Base-by-base conservation (phyloP, 2,329 filamentous ascomycete species). In the Diaporthe amygdali region DNA sequence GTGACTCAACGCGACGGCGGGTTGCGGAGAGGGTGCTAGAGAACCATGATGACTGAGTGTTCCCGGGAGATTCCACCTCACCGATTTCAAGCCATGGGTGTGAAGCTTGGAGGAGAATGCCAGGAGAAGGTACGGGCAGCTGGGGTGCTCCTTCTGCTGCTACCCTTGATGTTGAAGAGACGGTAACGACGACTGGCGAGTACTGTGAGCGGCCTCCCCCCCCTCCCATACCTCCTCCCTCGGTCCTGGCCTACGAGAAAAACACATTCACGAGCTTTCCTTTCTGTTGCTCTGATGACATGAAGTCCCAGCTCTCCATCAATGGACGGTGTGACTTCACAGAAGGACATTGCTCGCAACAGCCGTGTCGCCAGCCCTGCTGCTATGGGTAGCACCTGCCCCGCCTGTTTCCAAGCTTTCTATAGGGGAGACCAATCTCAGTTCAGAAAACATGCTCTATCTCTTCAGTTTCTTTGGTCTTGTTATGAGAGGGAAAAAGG, bases 21-120 rank as follows among this genome's bases (percentile, higher is more conserved):
- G 14, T 20, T 27, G 41, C 30, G 12, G 5, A 9, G 37, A 22
- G 44, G 30, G 17, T 6, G 46, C 51, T 22, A 52, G 27, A 59
- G 66, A 69, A 52, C 17, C 64, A 66, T 69, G 55, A 66, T 66
- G 63, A 37, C 46, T 66, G 49, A 44, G 27, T 61, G 44, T 22
- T 32, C n/a, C 27, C 5, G 12, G 12, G 15, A 5, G 32, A 2
- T 10, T 34, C 32, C 15, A 32, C 22, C 25, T 47, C 44, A 32
- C 32, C 44, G 17, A 20, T 25, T 27, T 17, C 3, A 22, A 54
- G 2, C 17, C n/a, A 7, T 27, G 44, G 27, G 14, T 9, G 14
- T 8, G 25, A 37, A n/a, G 8, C n/a, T 44, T 15, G 5, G 22
- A 30, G 12, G 15, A 15, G 6, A 20, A 56, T 37, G 17, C 15